These are phyloP conservation scores for Canna indica DNA, from an alignment of 176 grass and related monocot species.

Conservation along the genomic window DNA sequence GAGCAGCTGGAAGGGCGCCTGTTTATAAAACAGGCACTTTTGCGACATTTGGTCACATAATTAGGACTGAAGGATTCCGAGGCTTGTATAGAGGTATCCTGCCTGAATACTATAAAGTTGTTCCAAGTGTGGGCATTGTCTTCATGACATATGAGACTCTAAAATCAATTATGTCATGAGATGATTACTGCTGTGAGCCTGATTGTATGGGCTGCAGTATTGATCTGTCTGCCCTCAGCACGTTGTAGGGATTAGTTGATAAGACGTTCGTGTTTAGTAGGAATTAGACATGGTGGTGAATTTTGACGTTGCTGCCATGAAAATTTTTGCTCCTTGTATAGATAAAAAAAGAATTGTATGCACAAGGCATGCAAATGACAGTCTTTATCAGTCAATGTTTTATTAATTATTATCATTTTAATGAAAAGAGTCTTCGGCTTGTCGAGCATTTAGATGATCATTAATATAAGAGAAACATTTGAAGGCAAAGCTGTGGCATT, in stretches of 20 bases:
- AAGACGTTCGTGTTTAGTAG: no score
- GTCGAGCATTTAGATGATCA: no score
- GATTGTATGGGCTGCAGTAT: neutral
- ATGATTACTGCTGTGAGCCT: constrained; percentile 24
- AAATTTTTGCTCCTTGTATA: no score
- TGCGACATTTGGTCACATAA: constrained; percentile 70
- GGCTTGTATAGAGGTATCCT: constrained; percentile 96
- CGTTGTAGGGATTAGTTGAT: neutral
- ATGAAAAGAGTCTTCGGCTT: no score
- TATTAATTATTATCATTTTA: no score
- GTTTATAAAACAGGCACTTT: constrained; percentile 70
- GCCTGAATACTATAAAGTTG: constrained; percentile 93
- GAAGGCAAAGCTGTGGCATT: no score
- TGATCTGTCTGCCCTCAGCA: neutral
- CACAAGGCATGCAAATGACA: no score
- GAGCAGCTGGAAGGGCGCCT: constrained; percentile 63
- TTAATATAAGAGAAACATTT: no score
- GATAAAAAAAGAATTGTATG: no score
- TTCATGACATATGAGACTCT: constrained; percentile 95
- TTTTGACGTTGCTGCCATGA: no score
- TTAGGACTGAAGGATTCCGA: constrained; percentile 57
- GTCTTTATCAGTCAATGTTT: no score
- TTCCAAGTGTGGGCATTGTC: constrained; percentile 77
- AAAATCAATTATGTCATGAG: constrained; percentile 49
- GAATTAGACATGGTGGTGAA: no score